Conservation (phyloP, 2,329 filamentous ascomycete species). For the Fusarium dimerum region DNA sequence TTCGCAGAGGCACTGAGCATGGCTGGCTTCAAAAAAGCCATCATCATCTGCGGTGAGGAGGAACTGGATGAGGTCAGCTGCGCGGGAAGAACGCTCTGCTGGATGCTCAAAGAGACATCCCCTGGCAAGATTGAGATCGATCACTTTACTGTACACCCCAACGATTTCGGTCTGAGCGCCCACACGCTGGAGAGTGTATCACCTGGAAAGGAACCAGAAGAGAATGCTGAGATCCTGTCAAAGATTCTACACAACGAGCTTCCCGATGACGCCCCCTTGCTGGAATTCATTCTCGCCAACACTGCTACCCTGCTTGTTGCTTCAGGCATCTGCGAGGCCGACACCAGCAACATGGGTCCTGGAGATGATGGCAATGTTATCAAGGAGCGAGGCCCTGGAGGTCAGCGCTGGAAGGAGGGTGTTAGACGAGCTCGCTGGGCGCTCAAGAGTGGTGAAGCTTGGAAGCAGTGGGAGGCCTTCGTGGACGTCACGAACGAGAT, state of each 20-base stretch:
- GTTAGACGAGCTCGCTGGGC: conserved; percentile 86
- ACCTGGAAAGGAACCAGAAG: conserved; percentile 78
- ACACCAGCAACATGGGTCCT: conserved; percentile 75
- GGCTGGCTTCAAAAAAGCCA: conserved; percentile 75
- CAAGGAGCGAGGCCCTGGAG: conserved; percentile 79
- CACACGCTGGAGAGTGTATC: conserved; percentile 79
- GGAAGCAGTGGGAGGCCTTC: conserved; percentile 79
- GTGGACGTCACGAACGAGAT: conserved; percentile 75
- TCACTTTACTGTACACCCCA: conserved; percentile 75
- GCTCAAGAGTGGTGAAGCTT: conserved; percentile 82
- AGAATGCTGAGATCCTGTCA: conserved; percentile 85
- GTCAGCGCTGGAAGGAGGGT: conserved; percentile 92
- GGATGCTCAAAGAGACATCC: conserved; percentile 65
- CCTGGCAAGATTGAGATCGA: conserved; percentile 58
- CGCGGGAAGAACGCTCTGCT: conserved; percentile 85
- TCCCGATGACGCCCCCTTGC: conserved; percentile 74
- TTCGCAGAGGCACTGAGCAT: conserved; percentile 84
- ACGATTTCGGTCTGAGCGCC: conserved; percentile 80
- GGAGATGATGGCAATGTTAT: conserved; percentile 82
- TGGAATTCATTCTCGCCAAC: conserved; percentile 95
- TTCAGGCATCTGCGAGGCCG: conserved; percentile 82
- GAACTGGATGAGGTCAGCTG: conserved; percentile 95
- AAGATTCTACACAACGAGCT: conserved; percentile 75
- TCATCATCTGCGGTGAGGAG: conserved; percentile 92
- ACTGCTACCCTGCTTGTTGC: conserved; percentile 85